Percentiles rank a stretch among this genome's conserved stretches.
phyloP scores from a whole-genome alignment of 805 yeast genomes.

The Wickerhamiella azyma region DNA sequence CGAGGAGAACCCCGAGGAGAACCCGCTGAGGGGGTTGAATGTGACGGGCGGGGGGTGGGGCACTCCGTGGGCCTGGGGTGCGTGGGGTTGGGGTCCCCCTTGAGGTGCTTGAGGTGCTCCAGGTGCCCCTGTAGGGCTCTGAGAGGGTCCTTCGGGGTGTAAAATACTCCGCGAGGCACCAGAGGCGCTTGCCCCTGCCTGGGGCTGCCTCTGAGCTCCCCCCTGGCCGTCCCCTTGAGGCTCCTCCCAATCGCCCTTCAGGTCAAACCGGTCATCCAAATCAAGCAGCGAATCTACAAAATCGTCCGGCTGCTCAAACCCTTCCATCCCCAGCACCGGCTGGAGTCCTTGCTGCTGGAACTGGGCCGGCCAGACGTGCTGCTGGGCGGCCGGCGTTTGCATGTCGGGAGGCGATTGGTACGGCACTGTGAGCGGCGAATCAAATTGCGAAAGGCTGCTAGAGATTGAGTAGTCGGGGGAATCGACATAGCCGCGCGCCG shows the following conservation, averaged over 20 bases:
- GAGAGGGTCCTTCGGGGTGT: no score
- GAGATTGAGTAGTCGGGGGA: conserved; percentile 4
- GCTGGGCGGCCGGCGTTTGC: conserved; percentile 5
- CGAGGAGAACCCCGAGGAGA: background rate
- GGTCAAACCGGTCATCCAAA: conserved; percentile 9
- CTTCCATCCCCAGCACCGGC: conserved; percentile 2
- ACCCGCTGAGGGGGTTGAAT: background rate
- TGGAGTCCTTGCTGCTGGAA: background rate
- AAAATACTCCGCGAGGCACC: no score
- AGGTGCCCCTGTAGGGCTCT: no score
- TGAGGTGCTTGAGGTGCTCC: no score
- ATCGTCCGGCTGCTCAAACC: conserved; percentile 16
- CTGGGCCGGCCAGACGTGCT: conserved; percentile 1
- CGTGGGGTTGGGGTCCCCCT: background rate
- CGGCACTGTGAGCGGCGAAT: conserved; percentile 6
- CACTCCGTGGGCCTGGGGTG: no score
- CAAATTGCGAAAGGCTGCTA: conserved; percentile 2
- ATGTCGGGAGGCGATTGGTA: conserved; percentile 3
- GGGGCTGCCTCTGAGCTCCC: no score
- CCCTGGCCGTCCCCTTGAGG: no score
- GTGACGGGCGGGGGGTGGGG: background rate
- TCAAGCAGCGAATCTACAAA: conserved; percentile 17
- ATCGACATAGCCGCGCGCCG: background rate
- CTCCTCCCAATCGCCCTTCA: background rate
- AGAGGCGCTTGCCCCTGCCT: no score